Evolutionary conservation across 1,284 basidiomycete genomes (phyloP).

Genomic region (Wallemia ichthyophaga): DNA sequence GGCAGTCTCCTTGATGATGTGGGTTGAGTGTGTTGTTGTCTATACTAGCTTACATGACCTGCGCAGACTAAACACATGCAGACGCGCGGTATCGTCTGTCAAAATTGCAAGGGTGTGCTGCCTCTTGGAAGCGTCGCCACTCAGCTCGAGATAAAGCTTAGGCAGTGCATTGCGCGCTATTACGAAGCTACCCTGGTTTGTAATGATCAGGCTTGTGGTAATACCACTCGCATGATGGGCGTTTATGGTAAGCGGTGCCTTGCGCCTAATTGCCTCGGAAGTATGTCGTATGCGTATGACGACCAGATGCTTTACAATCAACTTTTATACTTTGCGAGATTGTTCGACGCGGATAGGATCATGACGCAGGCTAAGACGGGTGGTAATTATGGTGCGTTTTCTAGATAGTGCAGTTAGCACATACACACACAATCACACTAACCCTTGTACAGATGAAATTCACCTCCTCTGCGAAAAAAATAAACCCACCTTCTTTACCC

Average conservation of each 20-base stretch:
- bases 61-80: conserved; percentile 14
- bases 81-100: conserved; percentile 23
- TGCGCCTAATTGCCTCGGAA: conserved; percentile 32
- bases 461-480: conserved; percentile 2
- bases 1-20: conserved; percentile 29
- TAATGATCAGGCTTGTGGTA: conserved; percentile 52
- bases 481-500: neutral
- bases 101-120: conserved; percentile 27
- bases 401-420: conserved; percentile 2
- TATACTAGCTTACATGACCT: conserved; percentile 2
- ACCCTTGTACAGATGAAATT: conserved; percentile 1
- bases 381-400: neutral
- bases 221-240: conserved; percentile 61
- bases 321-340: conserved; percentile 40
- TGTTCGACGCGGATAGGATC: conserved; percentile 45
- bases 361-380: conserved; percentile 18
- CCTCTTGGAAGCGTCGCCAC: conserved; percentile 32
- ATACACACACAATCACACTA: neutral
- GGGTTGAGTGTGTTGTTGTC: neutral
- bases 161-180: conserved; percentile 42
- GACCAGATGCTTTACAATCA: conserved; percentile 62
- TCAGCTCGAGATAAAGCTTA: conserved; percentile 64
- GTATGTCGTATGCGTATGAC: conserved; percentile 47
- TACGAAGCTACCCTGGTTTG: conserved; percentile 75
- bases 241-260: conserved; percentile 66